Percentiles rank a stretch among this genome's conserved stretches.
Evolutionary conservation across 352 stramenopile genomes (phyloP).

Genomic region (Globisporangium perplexum): DNA sequence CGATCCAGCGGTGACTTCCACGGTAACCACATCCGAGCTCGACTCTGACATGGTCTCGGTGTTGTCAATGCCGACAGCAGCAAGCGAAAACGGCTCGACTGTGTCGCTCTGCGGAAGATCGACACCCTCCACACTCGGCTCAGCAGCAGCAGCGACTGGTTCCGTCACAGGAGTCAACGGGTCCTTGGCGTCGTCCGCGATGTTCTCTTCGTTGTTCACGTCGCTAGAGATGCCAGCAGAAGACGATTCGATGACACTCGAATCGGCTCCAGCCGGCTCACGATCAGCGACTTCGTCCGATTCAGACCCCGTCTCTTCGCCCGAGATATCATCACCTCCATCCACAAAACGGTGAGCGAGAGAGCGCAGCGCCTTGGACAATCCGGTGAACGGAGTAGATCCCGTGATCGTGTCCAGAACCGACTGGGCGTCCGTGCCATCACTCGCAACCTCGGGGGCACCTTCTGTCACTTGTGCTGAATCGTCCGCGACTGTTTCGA

Average conservation of each 20-base stretch:
- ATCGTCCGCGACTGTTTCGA: neutral
- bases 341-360: conserved; percentile 11
- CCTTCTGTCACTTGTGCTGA: neutral
- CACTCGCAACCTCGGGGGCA: neutral
- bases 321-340: conserved; percentile 3
- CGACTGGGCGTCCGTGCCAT: neutral
- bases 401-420: conserved; percentile 2
- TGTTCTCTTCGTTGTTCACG: neutral
- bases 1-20: neutral
- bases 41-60: neutral
- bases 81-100: neutral
- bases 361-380: conserved; percentile 15
- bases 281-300: neutral
- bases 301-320: neutral
- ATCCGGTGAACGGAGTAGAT: conserved; percentile 5
- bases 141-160: neutral
- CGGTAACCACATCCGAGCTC: neutral
- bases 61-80: neutral
- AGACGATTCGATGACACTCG: neutral
- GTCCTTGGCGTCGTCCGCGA: neutral
- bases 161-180: neutral
- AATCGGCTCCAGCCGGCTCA: neutral
- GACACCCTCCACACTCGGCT: neutral
- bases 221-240: neutral
- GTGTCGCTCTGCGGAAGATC: neutral